Conservation (phyloP, 345 rosid genomes). For the Odontarrhena argentea region DNA sequence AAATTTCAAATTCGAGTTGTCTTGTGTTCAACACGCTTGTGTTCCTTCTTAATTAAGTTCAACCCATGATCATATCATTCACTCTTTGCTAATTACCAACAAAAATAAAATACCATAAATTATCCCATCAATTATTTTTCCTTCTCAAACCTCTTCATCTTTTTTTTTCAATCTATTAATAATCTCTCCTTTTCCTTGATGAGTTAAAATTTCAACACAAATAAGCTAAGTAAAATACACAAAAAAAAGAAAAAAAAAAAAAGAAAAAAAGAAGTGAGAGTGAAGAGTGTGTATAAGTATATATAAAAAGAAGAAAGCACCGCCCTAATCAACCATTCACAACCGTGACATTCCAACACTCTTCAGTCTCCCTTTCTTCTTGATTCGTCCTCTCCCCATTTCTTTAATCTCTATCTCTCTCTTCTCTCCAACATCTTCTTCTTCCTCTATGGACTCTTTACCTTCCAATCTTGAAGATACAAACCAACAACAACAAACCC, state of each 20-base stretch:
- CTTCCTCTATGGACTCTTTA: conserved; percentile 44
- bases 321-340: conserved; percentile 51
- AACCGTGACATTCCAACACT: conserved; percentile 41
- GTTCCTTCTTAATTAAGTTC: too few relatives aligned
- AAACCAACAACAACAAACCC: conserved; percentile 39
- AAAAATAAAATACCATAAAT: too few relatives aligned
- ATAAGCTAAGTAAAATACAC: neutral
- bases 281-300: conserved; percentile 28
- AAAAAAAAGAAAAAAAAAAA: neutral
- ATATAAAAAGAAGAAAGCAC: conserved; percentile 37
- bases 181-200: too few relatives aligned
- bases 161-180: too few relatives aligned
- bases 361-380: conserved; percentile 38
- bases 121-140: too few relatives aligned
- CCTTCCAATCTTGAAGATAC: conserved; percentile 33
- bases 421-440: conserved; percentile 4
- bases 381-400: conserved; percentile 46
- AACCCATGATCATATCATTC: too few relatives aligned
- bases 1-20: too few relatives aligned
- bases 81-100: too few relatives aligned
- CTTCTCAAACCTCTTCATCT: too few relatives aligned
- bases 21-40: too few relatives aligned
- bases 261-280: neutral
- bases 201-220: neutral
- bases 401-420: conserved; percentile 38